Conservation (phyloP, 2,329 filamentous ascomycete genomes). For the Emmonsiellopsis sp. region DNA sequence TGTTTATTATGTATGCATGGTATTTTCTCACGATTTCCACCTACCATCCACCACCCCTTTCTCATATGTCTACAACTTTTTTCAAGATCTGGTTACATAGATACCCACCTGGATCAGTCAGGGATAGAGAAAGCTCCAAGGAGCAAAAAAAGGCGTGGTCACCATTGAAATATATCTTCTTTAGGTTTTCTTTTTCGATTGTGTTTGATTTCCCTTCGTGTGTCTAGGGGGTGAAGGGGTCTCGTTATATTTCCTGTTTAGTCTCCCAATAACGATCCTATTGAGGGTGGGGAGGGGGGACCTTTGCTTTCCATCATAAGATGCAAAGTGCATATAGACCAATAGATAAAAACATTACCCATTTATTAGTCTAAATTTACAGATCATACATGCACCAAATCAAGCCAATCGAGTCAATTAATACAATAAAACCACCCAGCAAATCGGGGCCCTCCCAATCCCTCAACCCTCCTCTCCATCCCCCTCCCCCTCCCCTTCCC, state of each 20-base stretch:
- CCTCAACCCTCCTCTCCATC: not conserved
- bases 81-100: not conserved
- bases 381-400: too few species aligned
- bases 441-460: not conserved
- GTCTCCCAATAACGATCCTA: too few species aligned
- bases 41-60: too few species aligned
- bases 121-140: not conserved
- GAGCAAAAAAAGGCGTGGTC: not conserved
- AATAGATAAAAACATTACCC: too few species aligned
- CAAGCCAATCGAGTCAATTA: too few species aligned
- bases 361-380: too few species aligned
- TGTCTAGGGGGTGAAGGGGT: too few species aligned
- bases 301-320: too few species aligned
- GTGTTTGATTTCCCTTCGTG: not conserved
- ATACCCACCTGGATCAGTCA: not conserved
- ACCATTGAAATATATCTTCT: not conserved
- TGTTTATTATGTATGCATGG: not conserved
- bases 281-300: too few species aligned
- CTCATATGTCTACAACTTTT: not conserved
- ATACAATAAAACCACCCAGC: too few species aligned
- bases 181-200: not conserved
- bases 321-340: too few species aligned
- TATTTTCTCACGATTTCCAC: not conserved
- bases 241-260: too few species aligned
- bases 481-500: not conserved